Evolutionary conservation across 2,329 filamentous ascomycete species (phyloP), one percentile per base, ranked within the genome.

Genomic region (Neofusicoccum kwambonambiense): DNA sequence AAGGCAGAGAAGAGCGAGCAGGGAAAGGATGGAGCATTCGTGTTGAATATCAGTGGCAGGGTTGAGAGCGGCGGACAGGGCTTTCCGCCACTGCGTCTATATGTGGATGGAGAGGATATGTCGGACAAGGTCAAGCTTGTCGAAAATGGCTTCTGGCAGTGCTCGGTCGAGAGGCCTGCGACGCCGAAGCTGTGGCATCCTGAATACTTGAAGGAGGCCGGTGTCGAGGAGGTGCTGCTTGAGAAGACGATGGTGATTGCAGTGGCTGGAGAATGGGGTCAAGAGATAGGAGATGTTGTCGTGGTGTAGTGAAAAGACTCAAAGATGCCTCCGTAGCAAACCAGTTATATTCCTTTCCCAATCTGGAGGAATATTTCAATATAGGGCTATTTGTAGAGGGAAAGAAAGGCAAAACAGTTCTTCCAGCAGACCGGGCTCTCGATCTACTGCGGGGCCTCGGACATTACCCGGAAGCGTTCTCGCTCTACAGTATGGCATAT

Each of bases 11-110:
- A 35, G 31, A 12, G 1, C 7, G 49, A 35, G 2, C 3, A 11
- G 27, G 31, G 31, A 9, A 27, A 37, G 13, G 31, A 51, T 9
- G 49, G 31, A 34, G 31, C 49, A 2, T 51, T 51, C n/a, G 22
- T 31, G 1, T 35, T 51, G 31, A 51, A 17, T 2, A 6, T 51
- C 27, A 51, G 49, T 31, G 49, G 49, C 22, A 34, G 31, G 15
- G 9, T 51, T 9, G 49, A 51, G 4, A 3, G 15, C 1, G 13
- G 17, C 6, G 49, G 31, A 13, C 13, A 35, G 12, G 3, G 7
- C 2, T 52, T 64, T 27, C 72, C 73, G 4, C 68, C 69, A 2
- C 65, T 72, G 11, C 49, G 49, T 15, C 22, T 51, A 6, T 51
- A 34, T 5, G 49, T 51, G 6, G 31, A 51, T 35, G 49, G 49